Base-by-base conservation (phyloP, 2,329 filamentous ascomycete genomes). In the Fusarium sp. region DNA sequence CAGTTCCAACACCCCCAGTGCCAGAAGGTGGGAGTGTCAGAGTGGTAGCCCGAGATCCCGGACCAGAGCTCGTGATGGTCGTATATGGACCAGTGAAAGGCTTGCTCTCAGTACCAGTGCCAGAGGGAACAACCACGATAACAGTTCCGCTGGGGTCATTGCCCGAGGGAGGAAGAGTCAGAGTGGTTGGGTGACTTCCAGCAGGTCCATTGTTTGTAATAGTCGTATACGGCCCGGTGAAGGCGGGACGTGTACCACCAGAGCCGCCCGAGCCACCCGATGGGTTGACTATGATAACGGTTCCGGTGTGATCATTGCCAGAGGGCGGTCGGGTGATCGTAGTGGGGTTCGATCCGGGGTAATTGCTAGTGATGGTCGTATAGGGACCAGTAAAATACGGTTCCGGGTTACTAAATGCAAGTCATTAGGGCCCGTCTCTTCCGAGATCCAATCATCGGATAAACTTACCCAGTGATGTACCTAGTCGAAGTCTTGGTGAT, bases 371-470 rank as follows among this genome's bases (percentile, higher is more conserved):
- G 28, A 48, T 48, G 3, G 35, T 60, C 6, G 52, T 63, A 18
- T 35, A 48, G 5, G 26, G 60, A 6, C 54, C 52, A 31, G 52
- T 60, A 20, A 41, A 35, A 13, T 26, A 18, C 5, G 45, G 62
- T 63, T 63, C 31, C 4, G 38, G 45, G 12, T 51, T n/a, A 6
- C 62, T 64, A 26, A n/a, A 33, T 33, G 7, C 13, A 49, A 38
- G 14, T 24, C 1, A 17, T 36, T 20, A 22, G 9, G 24, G 15
- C 10, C 15, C 18, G 24, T 14, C 22, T 20, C 4, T 9, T 6
- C 3, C 18, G 7, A 10, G 2, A 2, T 7, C 1, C 1, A 1
- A 26, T 7, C 0, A 8, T 3, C 12, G 6, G 24, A n/a, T 28
- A 10, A 7, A 10, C 62, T 39, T 33, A 63, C 62, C 38, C 56